Conservation (phyloP, 2,329 filamentous ascomycete genomes). For the Penicillium hesseltinei region DNA sequence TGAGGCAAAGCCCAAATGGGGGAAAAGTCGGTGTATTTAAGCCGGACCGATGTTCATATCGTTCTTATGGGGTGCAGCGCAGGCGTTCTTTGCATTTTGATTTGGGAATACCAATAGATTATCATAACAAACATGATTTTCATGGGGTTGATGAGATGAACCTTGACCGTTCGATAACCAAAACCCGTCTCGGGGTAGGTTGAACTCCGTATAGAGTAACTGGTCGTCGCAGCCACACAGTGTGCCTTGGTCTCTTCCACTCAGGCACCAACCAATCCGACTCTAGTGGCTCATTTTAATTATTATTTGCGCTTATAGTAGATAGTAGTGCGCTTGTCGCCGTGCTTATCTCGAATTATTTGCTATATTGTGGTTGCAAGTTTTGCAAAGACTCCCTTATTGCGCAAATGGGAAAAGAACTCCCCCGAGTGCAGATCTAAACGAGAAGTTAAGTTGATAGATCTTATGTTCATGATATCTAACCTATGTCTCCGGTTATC, state of each 20-base stretch:
- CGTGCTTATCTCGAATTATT: not conserved
- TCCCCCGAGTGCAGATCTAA: too few species aligned
- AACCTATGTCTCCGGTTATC: not conserved
- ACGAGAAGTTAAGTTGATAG: not conserved
- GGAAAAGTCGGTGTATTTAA: slow-evolving; percentile 25
- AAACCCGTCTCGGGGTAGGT: not conserved
- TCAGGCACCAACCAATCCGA: too few species aligned
- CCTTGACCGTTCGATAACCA: not conserved
- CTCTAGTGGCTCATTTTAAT: not conserved
- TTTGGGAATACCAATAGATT: slow-evolving; percentile 39
- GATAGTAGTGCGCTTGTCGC: not conserved
- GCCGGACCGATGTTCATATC: slow-evolving; percentile 19
- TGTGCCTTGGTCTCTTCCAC: not conserved
- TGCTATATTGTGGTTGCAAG: not conserved
- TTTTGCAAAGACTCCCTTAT: not conserved
- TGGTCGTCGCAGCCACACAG: not conserved
- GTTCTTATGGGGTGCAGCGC: slow-evolving; percentile 38
- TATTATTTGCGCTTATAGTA: not conserved
- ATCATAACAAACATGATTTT: slow-evolving; percentile 21
- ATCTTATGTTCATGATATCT: not conserved
- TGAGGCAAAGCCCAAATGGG: slow-evolving; percentile 1
- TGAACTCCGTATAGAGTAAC: not conserved
- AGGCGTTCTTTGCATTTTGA: slow-evolving; percentile 41
- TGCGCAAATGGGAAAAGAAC: not conserved
- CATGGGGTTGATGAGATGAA: slow-evolving; percentile 5